Conservation (phyloP, 176 grass and related monocot genomes). For the Oryza longistaminata region DNA sequence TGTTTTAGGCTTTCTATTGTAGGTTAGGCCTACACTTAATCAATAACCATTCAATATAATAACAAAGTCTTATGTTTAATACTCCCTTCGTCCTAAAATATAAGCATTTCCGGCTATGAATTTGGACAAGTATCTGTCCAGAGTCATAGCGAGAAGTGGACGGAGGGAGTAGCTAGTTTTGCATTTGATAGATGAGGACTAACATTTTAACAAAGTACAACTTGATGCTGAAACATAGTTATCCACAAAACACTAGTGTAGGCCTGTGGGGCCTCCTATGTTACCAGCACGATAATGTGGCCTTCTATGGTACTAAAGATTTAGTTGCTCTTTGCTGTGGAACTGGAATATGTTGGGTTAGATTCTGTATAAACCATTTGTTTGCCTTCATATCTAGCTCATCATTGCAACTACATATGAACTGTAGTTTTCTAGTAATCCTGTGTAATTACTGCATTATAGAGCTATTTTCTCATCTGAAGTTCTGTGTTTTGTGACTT, state of each 20-base stretch:
- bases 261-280: too few species aligned
- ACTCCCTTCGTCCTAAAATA: too few species aligned
- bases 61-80: neutral
- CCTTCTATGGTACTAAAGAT: neutral
- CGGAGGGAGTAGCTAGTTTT: neutral
- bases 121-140: too few species aligned
- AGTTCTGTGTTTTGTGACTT: neutral
- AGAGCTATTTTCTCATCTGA: neutral
- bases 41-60: neutral
- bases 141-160: too few species aligned
- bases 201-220: neutral
- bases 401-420: neutral
- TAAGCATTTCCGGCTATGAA: too few species aligned
- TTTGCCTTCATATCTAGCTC: neutral
- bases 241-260: neutral
- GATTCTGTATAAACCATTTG: neutral
- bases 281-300: neutral
- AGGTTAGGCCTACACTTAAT: neutral
- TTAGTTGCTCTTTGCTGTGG: neutral
- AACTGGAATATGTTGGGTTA: neutral
- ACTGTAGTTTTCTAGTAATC: neutral
- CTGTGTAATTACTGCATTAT: neutral
- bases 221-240: neutral
- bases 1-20: neutral
- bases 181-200: neutral